Conservation (phyloP, 2,329 filamentous ascomycete genomes). For the Calonectria hawksworthii region DNA sequence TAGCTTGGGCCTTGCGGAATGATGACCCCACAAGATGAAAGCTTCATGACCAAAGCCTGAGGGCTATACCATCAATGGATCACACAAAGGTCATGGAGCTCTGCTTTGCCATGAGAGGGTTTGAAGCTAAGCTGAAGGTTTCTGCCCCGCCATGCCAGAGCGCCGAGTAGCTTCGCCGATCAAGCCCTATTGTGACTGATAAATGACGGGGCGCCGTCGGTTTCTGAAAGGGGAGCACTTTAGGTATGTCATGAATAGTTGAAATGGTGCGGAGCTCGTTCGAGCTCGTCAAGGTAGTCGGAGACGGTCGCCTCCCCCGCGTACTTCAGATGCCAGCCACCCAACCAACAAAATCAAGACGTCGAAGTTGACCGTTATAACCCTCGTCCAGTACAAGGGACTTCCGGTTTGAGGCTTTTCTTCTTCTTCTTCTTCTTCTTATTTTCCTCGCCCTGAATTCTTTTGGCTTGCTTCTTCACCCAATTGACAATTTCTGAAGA, state of each 20-base stretch:
- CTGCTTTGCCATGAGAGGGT: background rate
- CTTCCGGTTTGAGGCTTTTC: background rate
- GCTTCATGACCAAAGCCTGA: background rate
- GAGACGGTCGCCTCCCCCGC: background rate
- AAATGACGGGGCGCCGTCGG: background rate
- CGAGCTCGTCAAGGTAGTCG: background rate
- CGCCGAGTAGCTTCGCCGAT: background rate
- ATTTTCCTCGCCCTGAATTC: background rate
- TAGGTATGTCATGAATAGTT: conserved; percentile 2
- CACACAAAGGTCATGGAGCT: background rate
- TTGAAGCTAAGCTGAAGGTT: background rate
- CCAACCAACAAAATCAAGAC: background rate
- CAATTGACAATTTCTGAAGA: background rate
- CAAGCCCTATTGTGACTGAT: background rate
- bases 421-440: no score
- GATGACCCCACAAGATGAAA: background rate
- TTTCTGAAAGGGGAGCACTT: background rate
- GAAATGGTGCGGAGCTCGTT: background rate
- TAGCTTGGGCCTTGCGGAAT: background rate
- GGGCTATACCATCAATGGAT: background rate
- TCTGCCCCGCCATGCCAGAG: conserved; percentile 4
- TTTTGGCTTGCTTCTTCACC: background rate
- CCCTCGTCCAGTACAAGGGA: background rate
- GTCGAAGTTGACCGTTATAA: background rate
- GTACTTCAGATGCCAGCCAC: background rate